Evolutionary conservation across 2,329 filamentous ascomycete genomes (phyloP).

Genomic region (Colletotrichum nymphaeae): DNA sequence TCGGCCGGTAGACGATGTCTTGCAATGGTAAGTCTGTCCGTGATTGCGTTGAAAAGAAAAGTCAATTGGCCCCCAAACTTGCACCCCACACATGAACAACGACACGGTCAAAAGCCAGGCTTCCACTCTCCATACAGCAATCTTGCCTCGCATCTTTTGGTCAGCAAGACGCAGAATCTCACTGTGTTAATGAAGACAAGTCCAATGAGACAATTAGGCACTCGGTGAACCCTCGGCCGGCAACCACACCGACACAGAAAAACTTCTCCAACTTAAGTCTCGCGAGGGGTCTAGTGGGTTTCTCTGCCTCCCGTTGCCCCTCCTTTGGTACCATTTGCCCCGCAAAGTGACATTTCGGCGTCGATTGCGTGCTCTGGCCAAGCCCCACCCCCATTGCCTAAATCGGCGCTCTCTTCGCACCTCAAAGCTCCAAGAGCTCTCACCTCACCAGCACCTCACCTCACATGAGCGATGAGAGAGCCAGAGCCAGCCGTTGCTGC

Average conservation of each 20-base stretch:
- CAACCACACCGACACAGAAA: neutral
- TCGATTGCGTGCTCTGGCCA: conserved; percentile 47
- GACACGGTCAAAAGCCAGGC: too few species aligned
- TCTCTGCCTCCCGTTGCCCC: neutral
- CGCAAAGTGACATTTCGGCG: conserved; percentile 38
- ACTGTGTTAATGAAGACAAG: neutral
- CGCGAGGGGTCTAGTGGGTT: neutral
- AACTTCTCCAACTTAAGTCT: neutral
- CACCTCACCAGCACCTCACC: neutral
- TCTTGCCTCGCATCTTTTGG: neutral
- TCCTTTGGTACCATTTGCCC: conserved; percentile 12
- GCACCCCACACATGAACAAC: neutral
- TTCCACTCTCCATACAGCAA: neutral
- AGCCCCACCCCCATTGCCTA: conserved; percentile 44
- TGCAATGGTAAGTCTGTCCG: neutral
- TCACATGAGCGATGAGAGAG: neutral
- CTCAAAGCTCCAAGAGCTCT: too few species aligned
- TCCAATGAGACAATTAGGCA: neutral
- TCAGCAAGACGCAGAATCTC: neutral
- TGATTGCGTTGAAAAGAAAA: too few species aligned
- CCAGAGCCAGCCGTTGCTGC: neutral
- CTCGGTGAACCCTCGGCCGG: neutral
- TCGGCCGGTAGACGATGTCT: neutral
- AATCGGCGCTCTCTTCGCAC: conserved; percentile 34
- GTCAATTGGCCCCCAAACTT: neutral